Evolutionary conservation across 257 asterid species (phyloP).

Genomic region (Solanum phureja): DNA sequence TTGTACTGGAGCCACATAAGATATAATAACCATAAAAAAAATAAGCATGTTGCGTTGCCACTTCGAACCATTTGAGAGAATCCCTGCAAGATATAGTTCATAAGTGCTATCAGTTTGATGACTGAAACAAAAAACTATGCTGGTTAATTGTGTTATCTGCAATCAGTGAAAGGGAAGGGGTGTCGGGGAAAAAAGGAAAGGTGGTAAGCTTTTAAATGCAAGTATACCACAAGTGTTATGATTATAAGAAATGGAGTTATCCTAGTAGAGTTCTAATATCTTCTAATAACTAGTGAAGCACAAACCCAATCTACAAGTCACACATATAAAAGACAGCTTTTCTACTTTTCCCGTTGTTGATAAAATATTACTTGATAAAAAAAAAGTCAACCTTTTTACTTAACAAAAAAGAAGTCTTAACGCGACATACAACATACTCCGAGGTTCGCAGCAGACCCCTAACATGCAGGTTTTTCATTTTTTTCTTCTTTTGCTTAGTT

Average conservation of each 20-base stretch:
- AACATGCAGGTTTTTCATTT: background rate
- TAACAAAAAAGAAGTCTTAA: background rate
- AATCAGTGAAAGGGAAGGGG: background rate
- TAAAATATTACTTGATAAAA: background rate
- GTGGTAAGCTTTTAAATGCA: background rate
- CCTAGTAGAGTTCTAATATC: background rate
- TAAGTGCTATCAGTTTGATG: background rate
- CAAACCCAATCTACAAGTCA: background rate
- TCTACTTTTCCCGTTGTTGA: background rate
- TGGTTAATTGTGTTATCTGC: background rate
- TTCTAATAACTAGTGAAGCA: background rate
- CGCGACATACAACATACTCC: background rate
- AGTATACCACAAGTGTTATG: background rate
- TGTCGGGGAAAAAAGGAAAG: background rate
- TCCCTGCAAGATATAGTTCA: slow-evolving; percentile 5
- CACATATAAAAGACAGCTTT: background rate
- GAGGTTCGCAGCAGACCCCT: background rate
- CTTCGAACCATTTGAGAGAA: slow-evolving; percentile 4
- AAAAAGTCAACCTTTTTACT: background rate
- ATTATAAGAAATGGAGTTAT: background rate
- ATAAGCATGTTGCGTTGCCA: slow-evolving; percentile 2
- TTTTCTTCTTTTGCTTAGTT: background rate
- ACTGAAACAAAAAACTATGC: background rate
- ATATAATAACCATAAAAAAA: slow-evolving; percentile 3
- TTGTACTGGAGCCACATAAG: slow-evolving; percentile 11